Conservation (phyloP, 108 stramenopile species). For the Chaetoceros muelleri region DNA sequence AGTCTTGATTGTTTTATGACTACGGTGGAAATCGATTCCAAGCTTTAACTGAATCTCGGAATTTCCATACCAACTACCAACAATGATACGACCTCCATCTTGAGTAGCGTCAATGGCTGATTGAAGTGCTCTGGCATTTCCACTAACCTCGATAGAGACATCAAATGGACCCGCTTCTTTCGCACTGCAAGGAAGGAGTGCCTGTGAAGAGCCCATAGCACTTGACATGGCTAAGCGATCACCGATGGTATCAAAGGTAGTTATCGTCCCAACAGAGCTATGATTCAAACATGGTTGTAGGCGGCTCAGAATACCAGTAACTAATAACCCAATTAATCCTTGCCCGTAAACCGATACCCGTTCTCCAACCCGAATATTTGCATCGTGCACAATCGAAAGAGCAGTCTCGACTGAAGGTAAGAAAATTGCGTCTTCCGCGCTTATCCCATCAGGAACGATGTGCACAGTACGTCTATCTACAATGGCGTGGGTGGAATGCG, state of each 20-base stretch:
- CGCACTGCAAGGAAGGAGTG: conserved; percentile 42
- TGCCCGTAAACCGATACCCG: conserved; percentile 84
- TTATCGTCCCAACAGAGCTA: conserved; percentile 31
- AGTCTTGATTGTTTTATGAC: conserved; percentile 70
- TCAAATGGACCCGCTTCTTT: conserved; percentile 60
- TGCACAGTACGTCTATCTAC: conserved; percentile 54
- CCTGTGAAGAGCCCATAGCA: conserved; percentile 68
- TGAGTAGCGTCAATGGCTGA: conserved; percentile 70
- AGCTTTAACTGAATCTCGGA: conserved; percentile 60
- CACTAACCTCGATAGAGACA: conserved; percentile 85
- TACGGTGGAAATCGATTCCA: conserved; percentile 88
- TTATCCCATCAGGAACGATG: conserved; percentile 76
- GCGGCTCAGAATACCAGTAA: conserved; percentile 57
- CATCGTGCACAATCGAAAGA: conserved; percentile 84
- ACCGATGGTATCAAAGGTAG: conserved; percentile 64
- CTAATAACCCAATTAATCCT: conserved; percentile 86
- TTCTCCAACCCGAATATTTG: conserved; percentile 73
- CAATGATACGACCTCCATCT: conserved; percentile 68
- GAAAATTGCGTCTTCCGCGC: conserved; percentile 84
- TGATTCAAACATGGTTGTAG: conserved; percentile 1
- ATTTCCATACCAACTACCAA: conserved; percentile 88
- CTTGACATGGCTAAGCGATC: conserved; percentile 60
- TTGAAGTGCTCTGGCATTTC: conserved; percentile 71
- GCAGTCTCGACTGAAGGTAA: conserved; percentile 93
- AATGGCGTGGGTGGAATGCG: conserved; percentile 73